Percentiles rank a stretch among this genome's conserved stretches.
Evolutionary conservation across 257 asterid species (phyloP).

Genomic region (Petunia secreta): DNA sequence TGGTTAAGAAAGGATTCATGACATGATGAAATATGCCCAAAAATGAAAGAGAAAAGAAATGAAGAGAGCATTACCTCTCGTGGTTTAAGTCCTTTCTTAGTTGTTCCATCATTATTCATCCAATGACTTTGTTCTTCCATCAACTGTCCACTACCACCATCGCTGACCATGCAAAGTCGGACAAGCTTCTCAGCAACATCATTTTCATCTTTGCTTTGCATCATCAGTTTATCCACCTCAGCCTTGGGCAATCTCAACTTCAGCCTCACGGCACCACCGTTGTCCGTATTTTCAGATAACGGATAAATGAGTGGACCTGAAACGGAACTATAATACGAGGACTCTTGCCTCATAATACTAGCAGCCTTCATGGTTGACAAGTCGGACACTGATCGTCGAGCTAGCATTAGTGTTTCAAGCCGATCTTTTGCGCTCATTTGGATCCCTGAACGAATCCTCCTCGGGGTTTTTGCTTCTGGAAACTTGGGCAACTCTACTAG

Average conservation of each 20-base stretch:
- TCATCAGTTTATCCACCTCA: slow-evolving; percentile 76
- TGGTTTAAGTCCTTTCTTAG: slow-evolving; percentile 41
- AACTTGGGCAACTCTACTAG: slow-evolving; percentile 69
- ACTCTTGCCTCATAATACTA: slow-evolving; percentile 35
- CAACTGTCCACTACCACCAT: not conserved
- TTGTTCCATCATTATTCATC: slow-evolving; percentile 12
- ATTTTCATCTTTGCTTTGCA: slow-evolving; percentile 58
- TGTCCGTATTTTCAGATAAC: not conserved
- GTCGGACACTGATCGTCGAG: slow-evolving; percentile 79
- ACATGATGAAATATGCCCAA: too few species aligned
- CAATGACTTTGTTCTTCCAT: slow-evolving; percentile 11
- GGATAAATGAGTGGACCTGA: not conserved
- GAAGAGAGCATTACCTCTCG: slow-evolving; percentile 55
- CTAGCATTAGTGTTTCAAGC: slow-evolving; percentile 84
- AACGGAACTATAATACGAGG: not conserved
- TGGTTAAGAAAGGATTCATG: too few species aligned
- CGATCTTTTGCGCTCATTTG: slow-evolving; percentile 94
- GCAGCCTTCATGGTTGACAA: slow-evolving; percentile 59
- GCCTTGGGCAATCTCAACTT: slow-evolving; percentile 72
- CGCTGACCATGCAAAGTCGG: slow-evolving; percentile 46
- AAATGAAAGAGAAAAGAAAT: too few species aligned
- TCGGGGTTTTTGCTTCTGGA: slow-evolving; percentile 47
- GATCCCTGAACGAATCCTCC: slow-evolving; percentile 76
- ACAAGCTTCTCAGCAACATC: slow-evolving; percentile 72
- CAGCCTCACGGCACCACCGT: slow-evolving; percentile 48